Percentiles rank a stretch among this genome's conserved stretches.
Conservation (phyloP, 1,139 yeast species). For the Debaryomyces udenii region DNA sequence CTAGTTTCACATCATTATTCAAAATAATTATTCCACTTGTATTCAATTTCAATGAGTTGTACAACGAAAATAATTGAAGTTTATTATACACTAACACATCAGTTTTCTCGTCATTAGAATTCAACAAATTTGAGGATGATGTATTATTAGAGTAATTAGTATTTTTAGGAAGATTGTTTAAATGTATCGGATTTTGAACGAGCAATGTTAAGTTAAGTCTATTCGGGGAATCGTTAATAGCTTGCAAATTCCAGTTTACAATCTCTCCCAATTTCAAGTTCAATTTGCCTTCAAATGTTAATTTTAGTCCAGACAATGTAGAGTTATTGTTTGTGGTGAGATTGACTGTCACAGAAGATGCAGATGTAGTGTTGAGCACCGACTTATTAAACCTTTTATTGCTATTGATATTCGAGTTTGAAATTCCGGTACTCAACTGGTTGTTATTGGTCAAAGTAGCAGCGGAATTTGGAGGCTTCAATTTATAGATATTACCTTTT, state of each 20-base stretch:
- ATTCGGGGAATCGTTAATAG: constrained; percentile 58
- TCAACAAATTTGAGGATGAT: constrained; percentile 22
- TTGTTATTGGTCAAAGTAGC: constrained; percentile 1
- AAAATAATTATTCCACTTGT: constrained; percentile 58
- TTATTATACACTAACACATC: constrained; percentile 26
- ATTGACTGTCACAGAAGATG: constrained; percentile 50
- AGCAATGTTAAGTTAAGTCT: constrained; percentile 49
- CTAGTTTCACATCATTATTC: constrained; percentile 66
- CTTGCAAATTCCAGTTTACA: constrained; percentile 67
- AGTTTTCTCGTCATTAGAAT: constrained; percentile 11
- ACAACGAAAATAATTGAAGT: constrained; percentile 32
- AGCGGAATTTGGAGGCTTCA: constrained; percentile 9
- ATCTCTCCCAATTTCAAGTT: constrained; percentile 62
- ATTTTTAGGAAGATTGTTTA: constrained; percentile 25
- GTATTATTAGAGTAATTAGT: constrained; percentile 16
- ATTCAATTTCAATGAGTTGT: constrained; percentile 39
- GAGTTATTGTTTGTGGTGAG: constrained; percentile 36
- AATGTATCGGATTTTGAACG: constrained; percentile 29
- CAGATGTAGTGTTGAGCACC: constrained; percentile 26
- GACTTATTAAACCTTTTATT: constrained; percentile 14
- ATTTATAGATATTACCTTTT: constrained; percentile 24
- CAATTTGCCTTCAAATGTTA: constrained; percentile 68
- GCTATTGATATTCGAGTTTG: constrained; percentile 10
- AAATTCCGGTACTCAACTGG: constrained; percentile 6
- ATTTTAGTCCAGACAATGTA: constrained; percentile 50